These are phyloP conservation scores for Fusarium sp. DNA, from an alignment of 2,329 filamentous ascomycete species.

Conservation along the genomic window DNA sequence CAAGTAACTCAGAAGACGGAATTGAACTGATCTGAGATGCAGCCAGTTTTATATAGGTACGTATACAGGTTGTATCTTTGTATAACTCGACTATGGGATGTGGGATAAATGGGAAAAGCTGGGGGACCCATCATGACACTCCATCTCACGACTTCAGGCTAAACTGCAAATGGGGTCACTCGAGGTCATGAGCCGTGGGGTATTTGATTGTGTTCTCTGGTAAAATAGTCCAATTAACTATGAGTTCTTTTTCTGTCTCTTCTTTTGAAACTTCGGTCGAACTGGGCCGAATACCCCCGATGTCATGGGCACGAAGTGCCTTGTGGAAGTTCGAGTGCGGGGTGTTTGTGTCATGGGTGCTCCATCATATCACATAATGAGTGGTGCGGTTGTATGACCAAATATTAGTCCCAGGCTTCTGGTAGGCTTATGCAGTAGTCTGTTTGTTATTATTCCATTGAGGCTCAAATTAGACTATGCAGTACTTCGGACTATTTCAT, in stretches of 20 bases:
- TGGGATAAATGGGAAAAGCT: constrained; percentile 40
- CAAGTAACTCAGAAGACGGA: constrained; percentile 3
- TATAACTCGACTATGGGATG: neutral
- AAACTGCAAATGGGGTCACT: constrained; percentile 36
- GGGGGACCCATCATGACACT: constrained; percentile 41
- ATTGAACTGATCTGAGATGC: constrained; percentile 19
- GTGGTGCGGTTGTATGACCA: constrained; percentile 37
- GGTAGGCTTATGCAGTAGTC: neutral
- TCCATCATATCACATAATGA: constrained; percentile 28
- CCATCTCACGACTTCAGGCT: constrained; percentile 39
- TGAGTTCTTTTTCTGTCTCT: neutral
- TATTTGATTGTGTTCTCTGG: too few relatives aligned
- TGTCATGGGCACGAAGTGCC: neutral
- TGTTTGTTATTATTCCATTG: neutral
- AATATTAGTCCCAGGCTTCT: neutral
- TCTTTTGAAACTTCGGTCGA: constrained; percentile 16
- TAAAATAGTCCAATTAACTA: neutral
- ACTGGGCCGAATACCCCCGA: constrained; percentile 18
- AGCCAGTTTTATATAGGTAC: constrained; percentile 33
- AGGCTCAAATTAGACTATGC: constrained; percentile 12
- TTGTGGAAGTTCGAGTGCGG: constrained; percentile 26
- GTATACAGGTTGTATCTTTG: constrained; percentile 5
- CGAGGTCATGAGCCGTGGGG: constrained; percentile 24
- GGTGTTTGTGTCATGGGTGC: constrained; percentile 33
- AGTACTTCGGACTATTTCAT: neutral